Conservation (phyloP, 2,329 filamentous ascomycete genomes). For the Graphilbum fragrans region DNA sequence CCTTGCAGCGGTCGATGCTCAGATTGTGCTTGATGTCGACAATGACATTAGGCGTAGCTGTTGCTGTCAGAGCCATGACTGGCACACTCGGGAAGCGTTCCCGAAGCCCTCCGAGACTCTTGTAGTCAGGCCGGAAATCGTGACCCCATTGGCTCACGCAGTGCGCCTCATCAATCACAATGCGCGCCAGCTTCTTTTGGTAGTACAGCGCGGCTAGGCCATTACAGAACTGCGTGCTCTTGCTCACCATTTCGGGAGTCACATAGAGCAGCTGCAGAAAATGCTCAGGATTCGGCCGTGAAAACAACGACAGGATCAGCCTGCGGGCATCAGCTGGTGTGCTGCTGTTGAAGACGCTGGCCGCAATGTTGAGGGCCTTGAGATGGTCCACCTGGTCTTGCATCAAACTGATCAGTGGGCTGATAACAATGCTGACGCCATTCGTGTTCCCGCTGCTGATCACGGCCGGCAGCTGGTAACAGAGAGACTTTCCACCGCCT, state of each 20-base stretch:
- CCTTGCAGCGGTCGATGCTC: slow-evolving; percentile 64
- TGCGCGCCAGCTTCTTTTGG: slow-evolving; percentile 63
- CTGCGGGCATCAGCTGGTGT: slow-evolving; percentile 49
- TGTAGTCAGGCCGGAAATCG: slow-evolving; percentile 95
- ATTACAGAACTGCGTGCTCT: slow-evolving; percentile 57
- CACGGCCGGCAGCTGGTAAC: slow-evolving; percentile 88
- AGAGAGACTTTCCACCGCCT: slow-evolving; percentile 90
- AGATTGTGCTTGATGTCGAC: slow-evolving; percentile 85
- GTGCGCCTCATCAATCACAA: slow-evolving; percentile 98
- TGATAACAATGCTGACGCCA: slow-evolving; percentile 90
- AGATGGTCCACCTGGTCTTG: slow-evolving; percentile 89
- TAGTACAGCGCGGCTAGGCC: slow-evolving; percentile 57
- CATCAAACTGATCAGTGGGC: slow-evolving; percentile 89
- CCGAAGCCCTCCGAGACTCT: slow-evolving; percentile 65
- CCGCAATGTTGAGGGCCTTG: slow-evolving; percentile 60
- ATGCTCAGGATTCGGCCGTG: slow-evolving; percentile 54
- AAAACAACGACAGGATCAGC: slow-evolving; percentile 53
- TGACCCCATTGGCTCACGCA: slow-evolving; percentile 99
- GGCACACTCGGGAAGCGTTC: slow-evolving; percentile 65
- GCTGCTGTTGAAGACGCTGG: slow-evolving; percentile 72
- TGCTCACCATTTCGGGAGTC: slow-evolving; percentile 92
- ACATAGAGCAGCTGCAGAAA: slow-evolving; percentile 83
- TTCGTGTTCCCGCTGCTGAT: slow-evolving; percentile 67
- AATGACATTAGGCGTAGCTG: slow-evolving; percentile 86
- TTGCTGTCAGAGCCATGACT: slow-evolving; percentile 90